Percentiles rank a stretch among this genome's conserved stretches.
Conservation (phyloP, 352 stramenopile genomes). For the Halophytophthora batemanensis region DNA sequence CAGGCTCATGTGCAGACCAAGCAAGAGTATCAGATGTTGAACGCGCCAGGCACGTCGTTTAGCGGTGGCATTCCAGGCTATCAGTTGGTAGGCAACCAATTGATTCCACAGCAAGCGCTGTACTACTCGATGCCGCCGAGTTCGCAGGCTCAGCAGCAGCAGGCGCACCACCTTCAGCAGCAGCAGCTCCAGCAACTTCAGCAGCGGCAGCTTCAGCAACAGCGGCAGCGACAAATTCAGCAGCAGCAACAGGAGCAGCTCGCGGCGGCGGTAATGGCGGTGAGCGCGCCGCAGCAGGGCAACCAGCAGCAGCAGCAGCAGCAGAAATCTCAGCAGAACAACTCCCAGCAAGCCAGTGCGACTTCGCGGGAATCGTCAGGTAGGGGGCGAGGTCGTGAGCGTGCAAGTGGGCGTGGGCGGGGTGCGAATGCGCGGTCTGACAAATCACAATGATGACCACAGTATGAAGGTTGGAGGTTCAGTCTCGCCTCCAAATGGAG, state of each 20-base stretch:
- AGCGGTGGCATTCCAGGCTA: constrained; percentile 51
- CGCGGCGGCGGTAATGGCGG: constrained; percentile 33
- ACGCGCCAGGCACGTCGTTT: constrained; percentile 39
- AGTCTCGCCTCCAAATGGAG: constrained; percentile 31
- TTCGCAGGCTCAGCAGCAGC: constrained; percentile 36
- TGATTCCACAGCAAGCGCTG: constrained; percentile 50
- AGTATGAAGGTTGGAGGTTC: constrained; percentile 23
- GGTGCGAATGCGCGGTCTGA: constrained; percentile 15
- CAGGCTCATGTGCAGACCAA: constrained; percentile 48
- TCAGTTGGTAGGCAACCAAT: constrained; percentile 62
- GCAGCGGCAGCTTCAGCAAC: constrained; percentile 43
- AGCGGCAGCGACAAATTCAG: no score
- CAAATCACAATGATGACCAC: constrained; percentile 24
- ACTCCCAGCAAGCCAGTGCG: constrained; percentile 17
- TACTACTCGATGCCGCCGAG: constrained; percentile 54
- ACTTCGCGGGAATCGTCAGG: constrained; percentile 27
- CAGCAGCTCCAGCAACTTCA: constrained; percentile 42
- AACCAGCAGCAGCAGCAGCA: constrained; percentile 28
- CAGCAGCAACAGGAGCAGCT: no score
- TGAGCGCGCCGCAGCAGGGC: constrained; percentile 25
- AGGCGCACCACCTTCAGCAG: constrained; percentile 40
- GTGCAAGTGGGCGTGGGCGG: constrained; percentile 11
- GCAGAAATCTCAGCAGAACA: no score
- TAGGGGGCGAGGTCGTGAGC: constrained; percentile 10
- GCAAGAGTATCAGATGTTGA: constrained; percentile 61